Evolutionary conservation across 2,329 filamentous ascomycete genomes (phyloP).

Genomic region (Colletotrichum godetiae): DNA sequence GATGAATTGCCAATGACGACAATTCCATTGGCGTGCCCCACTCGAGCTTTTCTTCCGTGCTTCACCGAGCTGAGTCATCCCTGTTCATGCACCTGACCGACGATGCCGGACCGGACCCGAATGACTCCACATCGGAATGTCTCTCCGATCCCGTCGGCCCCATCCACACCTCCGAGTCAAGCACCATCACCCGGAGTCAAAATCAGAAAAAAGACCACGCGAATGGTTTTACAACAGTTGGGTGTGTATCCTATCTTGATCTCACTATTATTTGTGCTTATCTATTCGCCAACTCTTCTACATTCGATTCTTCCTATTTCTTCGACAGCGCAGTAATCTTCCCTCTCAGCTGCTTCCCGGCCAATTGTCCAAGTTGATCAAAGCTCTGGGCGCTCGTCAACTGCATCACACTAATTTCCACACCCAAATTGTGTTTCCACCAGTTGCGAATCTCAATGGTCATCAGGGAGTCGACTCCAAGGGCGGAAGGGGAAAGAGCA

Average conservation of each 20-base stretch:
- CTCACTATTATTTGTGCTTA: background rate
- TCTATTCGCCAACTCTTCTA: no score
- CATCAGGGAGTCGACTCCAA: conserved; percentile 33
- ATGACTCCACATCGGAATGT: background rate
- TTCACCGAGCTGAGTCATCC: conserved; percentile 28
- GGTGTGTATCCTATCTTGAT: background rate
- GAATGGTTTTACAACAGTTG: background rate
- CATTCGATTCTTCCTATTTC: background rate
- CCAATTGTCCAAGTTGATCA: conserved; percentile 16
- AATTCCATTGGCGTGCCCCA: conserved; percentile 21
- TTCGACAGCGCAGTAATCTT: background rate
- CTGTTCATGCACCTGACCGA: background rate
- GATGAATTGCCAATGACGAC: conserved; percentile 30
- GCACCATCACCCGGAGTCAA: no score
- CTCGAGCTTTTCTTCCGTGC: background rate
- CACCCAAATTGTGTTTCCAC: conserved; percentile 20
- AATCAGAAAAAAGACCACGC: no score
- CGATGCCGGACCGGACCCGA: no score
- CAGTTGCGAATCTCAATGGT: conserved; percentile 35
- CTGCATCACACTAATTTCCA: conserved; percentile 10
- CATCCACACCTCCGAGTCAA: background rate
- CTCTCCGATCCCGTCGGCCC: background rate
- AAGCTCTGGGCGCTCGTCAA: conserved; percentile 23
- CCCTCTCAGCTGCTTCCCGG: background rate
- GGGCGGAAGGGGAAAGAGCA: background rate